These are phyloP conservation scores for Candida golubevii DNA, from an alignment of 805 yeast genomes.

Conservation along the genomic window DNA sequence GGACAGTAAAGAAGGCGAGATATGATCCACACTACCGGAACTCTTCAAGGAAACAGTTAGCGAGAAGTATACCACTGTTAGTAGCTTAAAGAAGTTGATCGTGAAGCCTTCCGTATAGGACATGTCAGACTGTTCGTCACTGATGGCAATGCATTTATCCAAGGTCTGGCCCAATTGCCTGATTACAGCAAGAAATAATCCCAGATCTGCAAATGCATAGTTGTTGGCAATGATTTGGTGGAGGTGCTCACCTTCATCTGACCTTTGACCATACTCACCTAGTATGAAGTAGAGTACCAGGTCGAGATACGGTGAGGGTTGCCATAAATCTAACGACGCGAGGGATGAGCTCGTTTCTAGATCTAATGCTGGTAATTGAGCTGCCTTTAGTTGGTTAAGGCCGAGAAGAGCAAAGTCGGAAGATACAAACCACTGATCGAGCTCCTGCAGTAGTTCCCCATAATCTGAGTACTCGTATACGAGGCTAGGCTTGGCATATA, in stretches of 20 bases:
- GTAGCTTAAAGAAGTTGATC: conserved; percentile 22
- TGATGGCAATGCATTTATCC: neutral
- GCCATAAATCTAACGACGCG: conserved; percentile 1
- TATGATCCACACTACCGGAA: neutral
- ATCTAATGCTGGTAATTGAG: neutral
- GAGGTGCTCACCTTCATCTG: conserved; percentile 9
- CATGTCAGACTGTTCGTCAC: neutral
- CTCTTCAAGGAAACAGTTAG: conserved; percentile 22
- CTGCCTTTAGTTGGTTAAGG: neutral
- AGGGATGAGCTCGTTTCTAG: neutral
- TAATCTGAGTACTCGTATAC: conserved; percentile 28
- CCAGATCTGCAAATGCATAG: conserved; percentile 20
- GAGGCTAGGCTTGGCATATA: conserved; percentile 29
- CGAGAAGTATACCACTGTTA: conserved; percentile 35
- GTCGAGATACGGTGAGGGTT: conserved; percentile 4
- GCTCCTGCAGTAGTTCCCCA: conserved; percentile 24
- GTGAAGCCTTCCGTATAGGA: conserved; percentile 1
- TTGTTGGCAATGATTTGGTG: conserved; percentile 8
- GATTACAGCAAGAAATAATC: conserved; percentile 7
- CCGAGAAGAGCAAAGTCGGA: conserved; percentile 23
- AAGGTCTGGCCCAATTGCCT: neutral
- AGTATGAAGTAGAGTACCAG: conserved; percentile 11
- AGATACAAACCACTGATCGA: conserved; percentile 37
- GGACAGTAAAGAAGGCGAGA: conserved; percentile 19
- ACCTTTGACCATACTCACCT: conserved; percentile 8